Base-by-base conservation (phyloP, 2,329 filamentous ascomycete species). In the Cytospora mali region DNA sequence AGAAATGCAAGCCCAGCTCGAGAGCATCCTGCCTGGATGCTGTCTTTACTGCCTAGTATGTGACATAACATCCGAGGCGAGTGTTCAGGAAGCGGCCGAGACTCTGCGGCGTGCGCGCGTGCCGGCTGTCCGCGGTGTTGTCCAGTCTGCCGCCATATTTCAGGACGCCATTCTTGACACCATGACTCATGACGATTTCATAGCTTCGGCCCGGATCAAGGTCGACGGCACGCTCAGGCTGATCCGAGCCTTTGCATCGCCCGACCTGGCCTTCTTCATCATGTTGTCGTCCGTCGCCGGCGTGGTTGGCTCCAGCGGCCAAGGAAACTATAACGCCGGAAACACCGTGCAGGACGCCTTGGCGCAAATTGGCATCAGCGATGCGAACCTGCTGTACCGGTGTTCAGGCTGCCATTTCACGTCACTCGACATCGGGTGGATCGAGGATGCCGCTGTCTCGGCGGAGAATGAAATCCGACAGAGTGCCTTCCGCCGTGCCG, bases 241-340 rank as follows among this genome's bases (percentile, higher is more conserved):
- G 57, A 80, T 85, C 69, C 72, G 76, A 14, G 75, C 76, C 1
- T 74, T 83, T 1, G 65, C 71, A n/a, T 68, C 72, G 27, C 67
- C 72, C 0, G 70, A 73, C 0, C 73, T 76, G 59, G 69, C 75
- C 55, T 76, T 79, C 68, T 82, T 84, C 67, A 68, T 85, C 46
- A 79, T 84, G 29, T 75, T 86, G 11, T 82, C 84, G 28, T 84
- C 81, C 42, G 77, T 82, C 1, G 77, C 81, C 0, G 81, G 81
- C 35, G 74, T 86, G 3, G 81, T 84, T 57, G 84, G 84, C 31
- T 84, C 80, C 66, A 78, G 80, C 4, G 82, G 82, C 0, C 84
- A 87, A 62, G 79, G 82, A 16, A 84, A 84, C 70, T 87, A 87
- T 65, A 79, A 81, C 3, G 82, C 83, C 0, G 83, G 80, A 4